Conservation (phyloP, 768 basidiomycete genomes). For the Russula compacta region DNA sequence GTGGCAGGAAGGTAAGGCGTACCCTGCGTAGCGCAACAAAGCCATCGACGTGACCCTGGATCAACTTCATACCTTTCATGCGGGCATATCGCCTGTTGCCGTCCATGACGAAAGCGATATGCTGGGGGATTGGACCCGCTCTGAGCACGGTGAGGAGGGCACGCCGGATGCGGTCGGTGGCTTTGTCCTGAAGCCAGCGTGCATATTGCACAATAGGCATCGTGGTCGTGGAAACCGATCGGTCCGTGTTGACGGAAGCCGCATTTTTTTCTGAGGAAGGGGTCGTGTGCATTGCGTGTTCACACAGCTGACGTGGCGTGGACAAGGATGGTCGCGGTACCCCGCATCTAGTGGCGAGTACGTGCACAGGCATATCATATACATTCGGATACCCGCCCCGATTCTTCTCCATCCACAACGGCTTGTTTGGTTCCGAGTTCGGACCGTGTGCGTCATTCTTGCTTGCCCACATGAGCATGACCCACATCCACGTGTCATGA, state of each 20-base stretch:
- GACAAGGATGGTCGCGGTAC: background rate
- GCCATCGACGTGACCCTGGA: conserved; percentile 78
- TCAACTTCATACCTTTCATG: conserved; percentile 49
- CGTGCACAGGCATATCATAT: background rate
- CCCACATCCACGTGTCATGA: no score
- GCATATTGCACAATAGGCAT: conserved; percentile 21
- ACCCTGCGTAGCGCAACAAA: conserved; percentile 75
- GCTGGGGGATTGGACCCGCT: conserved; percentile 77
- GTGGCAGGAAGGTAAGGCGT: conserved; percentile 24
- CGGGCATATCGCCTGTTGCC: conserved; percentile 90
- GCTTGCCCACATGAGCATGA: no score
- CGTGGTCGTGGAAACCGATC: background rate
- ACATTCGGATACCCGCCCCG: background rate
- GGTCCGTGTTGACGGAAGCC: background rate
- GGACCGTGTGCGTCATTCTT: no score
- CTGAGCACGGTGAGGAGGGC: conserved; percentile 59
- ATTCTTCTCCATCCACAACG: no score
- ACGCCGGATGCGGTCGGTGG: conserved; percentile 28
- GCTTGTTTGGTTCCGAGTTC: no score
- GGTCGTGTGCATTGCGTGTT: background rate
- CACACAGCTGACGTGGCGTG: background rate
- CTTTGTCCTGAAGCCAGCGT: conserved; percentile 20
- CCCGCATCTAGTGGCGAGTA: background rate
- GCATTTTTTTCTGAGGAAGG: background rate
- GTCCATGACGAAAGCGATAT: conserved; percentile 96